Evolutionary conservation across 2,329 filamentous ascomycete genomes (phyloP).

Genomic region (Corynespora cassiicola): DNA sequence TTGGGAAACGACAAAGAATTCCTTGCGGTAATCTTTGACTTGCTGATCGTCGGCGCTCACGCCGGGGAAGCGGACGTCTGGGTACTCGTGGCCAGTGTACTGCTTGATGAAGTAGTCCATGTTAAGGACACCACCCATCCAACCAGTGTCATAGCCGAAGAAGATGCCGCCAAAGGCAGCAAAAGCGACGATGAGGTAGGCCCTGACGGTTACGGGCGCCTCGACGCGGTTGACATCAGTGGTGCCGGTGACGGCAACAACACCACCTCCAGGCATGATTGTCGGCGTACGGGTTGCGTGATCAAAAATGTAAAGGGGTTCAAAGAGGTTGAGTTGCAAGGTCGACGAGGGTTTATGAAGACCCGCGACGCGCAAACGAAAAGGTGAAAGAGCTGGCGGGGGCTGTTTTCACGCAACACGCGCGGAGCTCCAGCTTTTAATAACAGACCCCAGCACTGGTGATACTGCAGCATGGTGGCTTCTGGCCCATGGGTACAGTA

Average conservation of each 20-base stretch:
- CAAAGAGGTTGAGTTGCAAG: constrained; percentile 19
- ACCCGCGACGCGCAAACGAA: constrained; percentile 26
- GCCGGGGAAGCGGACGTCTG: constrained; percentile 47
- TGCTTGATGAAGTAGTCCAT: constrained; percentile 49
- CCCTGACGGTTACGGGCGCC: constrained; percentile 56
- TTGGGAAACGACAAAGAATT: constrained; percentile 33
- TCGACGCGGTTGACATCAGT: constrained; percentile 63
- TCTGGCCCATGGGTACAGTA: constrained; percentile 39
- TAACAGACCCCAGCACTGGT: constrained; percentile 29
- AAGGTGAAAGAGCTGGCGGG: constrained; percentile 29
- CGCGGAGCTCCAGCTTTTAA: constrained; percentile 38
- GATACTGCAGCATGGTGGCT: constrained; percentile 42
- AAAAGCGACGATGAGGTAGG: constrained; percentile 56
- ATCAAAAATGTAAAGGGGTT: constrained; percentile 12
- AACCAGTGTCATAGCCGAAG: constrained; percentile 82
- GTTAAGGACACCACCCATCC: constrained; percentile 71
- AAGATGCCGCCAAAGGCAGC: constrained; percentile 67
- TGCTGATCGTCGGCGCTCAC: constrained; percentile 64
- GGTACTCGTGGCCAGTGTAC: constrained; percentile 40
- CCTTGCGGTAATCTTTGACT: constrained; percentile 64
- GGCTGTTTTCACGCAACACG: constrained; percentile 22
- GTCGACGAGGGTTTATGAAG: constrained; percentile 21
- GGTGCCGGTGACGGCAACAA: constrained; percentile 43
- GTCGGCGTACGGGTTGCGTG: constrained; percentile 20
- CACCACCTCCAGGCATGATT: constrained; percentile 45